These are phyloP conservation scores for Sporodiniella umbellata DNA, from an alignment of 371 early-diverging fungal genomes.

Conservation along the genomic window DNA sequence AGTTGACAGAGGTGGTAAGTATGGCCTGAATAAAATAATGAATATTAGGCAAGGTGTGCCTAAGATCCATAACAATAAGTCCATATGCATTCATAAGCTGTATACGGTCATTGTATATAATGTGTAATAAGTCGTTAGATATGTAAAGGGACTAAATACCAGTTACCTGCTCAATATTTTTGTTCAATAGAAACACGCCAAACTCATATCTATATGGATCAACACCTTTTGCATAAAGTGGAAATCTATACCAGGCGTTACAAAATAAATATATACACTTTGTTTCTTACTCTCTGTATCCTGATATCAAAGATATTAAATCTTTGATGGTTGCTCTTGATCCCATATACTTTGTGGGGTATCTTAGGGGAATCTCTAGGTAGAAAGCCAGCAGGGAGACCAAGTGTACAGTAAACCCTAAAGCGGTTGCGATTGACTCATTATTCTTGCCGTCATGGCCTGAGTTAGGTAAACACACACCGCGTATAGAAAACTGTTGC, in stretches of 20 bases:
- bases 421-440: conserved; percentile 67
- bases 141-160: background rate
- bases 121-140: background rate
- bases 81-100: conserved; percentile 77
- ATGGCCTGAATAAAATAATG: conserved; percentile 62
- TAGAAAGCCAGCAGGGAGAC: conserved; percentile 73
- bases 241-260: conserved; percentile 56
- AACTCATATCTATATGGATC: conserved; percentile 77
- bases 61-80: conserved; percentile 67
- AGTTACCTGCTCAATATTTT: conserved; percentile 80
- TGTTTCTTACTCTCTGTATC: conserved; percentile 51
- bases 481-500: conserved; percentile 59
- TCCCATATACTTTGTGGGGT: conserved; percentile 75
- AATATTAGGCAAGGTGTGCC: conserved; percentile 78
- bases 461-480: conserved; percentile 65
- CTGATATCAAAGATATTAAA: conserved; percentile 55
- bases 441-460: conserved; percentile 60
- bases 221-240: conserved; percentile 68
- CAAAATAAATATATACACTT: background rate
- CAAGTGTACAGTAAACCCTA: conserved; percentile 74
- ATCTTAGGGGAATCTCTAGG: conserved; percentile 69
- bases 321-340: conserved; percentile 73
- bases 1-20: conserved; percentile 50
- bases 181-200: conserved; percentile 82
- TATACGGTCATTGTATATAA: no score